Base-by-base conservation (phyloP, 495 filamentous ascomycete species). In the Aspergillus taichungensis region DNA sequence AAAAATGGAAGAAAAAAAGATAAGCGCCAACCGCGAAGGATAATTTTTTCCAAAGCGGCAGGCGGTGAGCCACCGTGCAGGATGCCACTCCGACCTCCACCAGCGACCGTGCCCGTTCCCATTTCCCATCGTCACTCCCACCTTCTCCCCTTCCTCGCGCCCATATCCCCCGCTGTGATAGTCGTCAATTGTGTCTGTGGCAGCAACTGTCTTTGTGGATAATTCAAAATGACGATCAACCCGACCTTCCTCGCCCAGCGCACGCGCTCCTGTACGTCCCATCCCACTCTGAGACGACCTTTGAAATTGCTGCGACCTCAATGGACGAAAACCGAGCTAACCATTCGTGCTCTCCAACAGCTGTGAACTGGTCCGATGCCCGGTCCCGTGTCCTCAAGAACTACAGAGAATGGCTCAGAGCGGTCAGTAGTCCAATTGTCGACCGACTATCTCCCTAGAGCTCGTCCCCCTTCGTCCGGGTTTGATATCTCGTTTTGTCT, bases 351-450 rank as follows among this genome's bases (percentile, higher is more conserved):
- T 45, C 18, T 31, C 40, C 7, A 49, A 32, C 61, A 98, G 92
- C 92, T 54, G 67, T 75, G 63, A 95, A 84, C 74, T 94, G 83
- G 88, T 56, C 56, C 54, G 89, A 96, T 72, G 89, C 92, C 47
- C 82, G 84, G 60, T 69, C 66, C 56, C 77, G 88, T 69, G 92
- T 94, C 45, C 68, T 94, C 53, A 76, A 80, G 59, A 81, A 84
- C 43, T 98, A 97, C 73, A 78, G 92, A 51, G 83, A 88, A 71
- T 98, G 92, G 92, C 75, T 96, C 45, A 80, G 92, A 71, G 78
- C 88, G 64, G 92, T 97, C 77, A 67, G 87, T 80, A 37, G 43
- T 34, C 42, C 41, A 34, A 24, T 47, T 37, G 13, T 29, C 49
- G 45, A 42, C 24, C 33, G 44, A 45, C 61, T 97, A 91, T 89